Evolutionary conservation across 1,284 basidiomycete species (phyloP), one percentile per base, ranked within the genome.

Genomic region (Boletus smithii): DNA sequence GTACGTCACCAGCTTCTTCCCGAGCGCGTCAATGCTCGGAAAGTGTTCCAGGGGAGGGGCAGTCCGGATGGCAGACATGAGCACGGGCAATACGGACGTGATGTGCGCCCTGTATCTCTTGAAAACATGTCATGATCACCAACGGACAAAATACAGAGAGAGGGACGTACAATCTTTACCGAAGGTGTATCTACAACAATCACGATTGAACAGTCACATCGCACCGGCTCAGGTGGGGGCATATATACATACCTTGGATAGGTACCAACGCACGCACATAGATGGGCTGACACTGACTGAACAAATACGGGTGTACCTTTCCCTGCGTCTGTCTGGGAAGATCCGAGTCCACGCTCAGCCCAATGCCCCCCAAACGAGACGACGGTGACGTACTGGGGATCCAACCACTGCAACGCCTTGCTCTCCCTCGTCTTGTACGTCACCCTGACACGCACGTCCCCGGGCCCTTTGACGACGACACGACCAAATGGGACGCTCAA

Each of bases 231-330:
- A 34, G 23, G 9, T 32, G 14, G 24, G 24, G 23, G 23, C 22
- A 20, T 10, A 45, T 13, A 24, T 13, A 57, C 63, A 38, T 38
- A 77, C 88, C 88, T 78, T 94, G 91, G 40, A 89, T 68, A 0
- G 93, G 93, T 0, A 86, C 78, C 43, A 97, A 69, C 1, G 86
- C 78, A 40, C 92, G 80, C 8, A 87, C 87, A 62, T 94, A 91
- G 58, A 93, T 95, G 16, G 95, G 92, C 66, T 97, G 94, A 63
- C 88, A 92, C 69, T 98, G 94, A 49, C 90, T 94, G 75, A 97
- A 97, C 30, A 97, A 72, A 71, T 90, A 97, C 0, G 92, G 89
- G 68, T 89, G 85, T 47, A 74, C 72, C 61, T 92, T 91, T 18
- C 88, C 88, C 52, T 92, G 89, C 0, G 95, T 98, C 69, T 97